Conservation (phyloP, 352 stramenopile species). For the Phytophthora quininea region DNA sequence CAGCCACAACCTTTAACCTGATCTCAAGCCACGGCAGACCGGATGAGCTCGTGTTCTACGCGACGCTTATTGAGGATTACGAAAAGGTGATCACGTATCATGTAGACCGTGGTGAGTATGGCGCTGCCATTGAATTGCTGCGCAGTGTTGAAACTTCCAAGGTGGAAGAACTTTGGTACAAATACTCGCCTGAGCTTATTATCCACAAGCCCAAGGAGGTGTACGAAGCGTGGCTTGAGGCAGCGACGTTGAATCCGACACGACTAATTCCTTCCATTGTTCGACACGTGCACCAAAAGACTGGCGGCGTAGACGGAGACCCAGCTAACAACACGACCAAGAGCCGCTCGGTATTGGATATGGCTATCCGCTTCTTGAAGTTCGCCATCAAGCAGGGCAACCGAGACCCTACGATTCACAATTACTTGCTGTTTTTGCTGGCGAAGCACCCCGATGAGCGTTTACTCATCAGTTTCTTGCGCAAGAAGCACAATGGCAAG, state of each 20-base stretch:
- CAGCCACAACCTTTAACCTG: conserved; percentile 91
- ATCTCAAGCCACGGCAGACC: conserved; percentile 92
- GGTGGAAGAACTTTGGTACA: conserved; percentile 94
- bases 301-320: conserved; percentile 17
- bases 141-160: conserved; percentile 89
- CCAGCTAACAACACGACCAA: conserved; percentile 41
- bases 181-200: conserved; percentile 94
- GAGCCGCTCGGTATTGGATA: conserved; percentile 79
- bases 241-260: conserved; percentile 89
- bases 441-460: conserved; percentile 90
- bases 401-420: conserved; percentile 92
- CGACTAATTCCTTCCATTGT: conserved; percentile 94
- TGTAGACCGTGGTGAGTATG: conserved; percentile 90
- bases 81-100: conserved; percentile 94
- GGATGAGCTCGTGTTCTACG: conserved; percentile 93
- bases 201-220: conserved; percentile 91
- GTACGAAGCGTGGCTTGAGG: conserved; percentile 92
- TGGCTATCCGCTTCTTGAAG: conserved; percentile 93
- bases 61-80: conserved; percentile 93
- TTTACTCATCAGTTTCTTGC: conserved; percentile 91
- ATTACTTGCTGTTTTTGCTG: conserved; percentile 92
- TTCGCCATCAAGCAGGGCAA: conserved; percentile 93
- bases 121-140: conserved; percentile 88
- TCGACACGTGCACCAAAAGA: conserved; percentile 88
- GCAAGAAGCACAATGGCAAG: conserved; percentile 86